Conservation (phyloP, 1,139 yeast species). For the Yamadazyma trypodendri region DNA sequence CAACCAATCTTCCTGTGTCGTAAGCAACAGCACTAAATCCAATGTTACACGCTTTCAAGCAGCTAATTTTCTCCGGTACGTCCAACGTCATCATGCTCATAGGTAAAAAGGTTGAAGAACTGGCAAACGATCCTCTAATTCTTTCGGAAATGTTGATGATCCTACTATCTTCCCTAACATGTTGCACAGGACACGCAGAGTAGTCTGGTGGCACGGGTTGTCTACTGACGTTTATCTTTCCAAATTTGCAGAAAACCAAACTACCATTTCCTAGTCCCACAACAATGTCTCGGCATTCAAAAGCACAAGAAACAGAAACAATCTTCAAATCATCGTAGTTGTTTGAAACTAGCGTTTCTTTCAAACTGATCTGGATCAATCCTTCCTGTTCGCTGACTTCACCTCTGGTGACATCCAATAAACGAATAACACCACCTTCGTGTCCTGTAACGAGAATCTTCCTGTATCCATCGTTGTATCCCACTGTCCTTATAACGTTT, state of each 20-base stretch:
- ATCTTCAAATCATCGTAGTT: constrained; percentile 40
- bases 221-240: constrained; percentile 28
- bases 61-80: constrained; percentile 48
- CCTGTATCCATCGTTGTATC: constrained; percentile 55
- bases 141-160: constrained; percentile 32
- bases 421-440: constrained; percentile 70
- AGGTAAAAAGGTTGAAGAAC: constrained; percentile 59
- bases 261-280: constrained; percentile 71
- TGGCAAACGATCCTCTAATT: constrained; percentile 33
- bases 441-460: constrained; percentile 80
- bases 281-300: constrained; percentile 73
- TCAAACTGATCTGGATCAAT: constrained; percentile 35
- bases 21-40: constrained; percentile 89
- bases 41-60: constrained; percentile 65
- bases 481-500: constrained; percentile 41
- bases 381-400: constrained; percentile 62
- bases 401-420: constrained; percentile 80
- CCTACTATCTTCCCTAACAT: constrained; percentile 35
- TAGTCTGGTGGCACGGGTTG: constrained; percentile 24
- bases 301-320: constrained; percentile 66
- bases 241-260: constrained; percentile 73
- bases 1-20: constrained; percentile 68
- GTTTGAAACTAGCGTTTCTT: constrained; percentile 33
- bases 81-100: constrained; percentile 42
- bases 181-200: constrained; percentile 30